phyloP scores from a whole-genome alignment of 2,329 filamentous ascomycete genomes.

The Madurella fahalii region DNA sequence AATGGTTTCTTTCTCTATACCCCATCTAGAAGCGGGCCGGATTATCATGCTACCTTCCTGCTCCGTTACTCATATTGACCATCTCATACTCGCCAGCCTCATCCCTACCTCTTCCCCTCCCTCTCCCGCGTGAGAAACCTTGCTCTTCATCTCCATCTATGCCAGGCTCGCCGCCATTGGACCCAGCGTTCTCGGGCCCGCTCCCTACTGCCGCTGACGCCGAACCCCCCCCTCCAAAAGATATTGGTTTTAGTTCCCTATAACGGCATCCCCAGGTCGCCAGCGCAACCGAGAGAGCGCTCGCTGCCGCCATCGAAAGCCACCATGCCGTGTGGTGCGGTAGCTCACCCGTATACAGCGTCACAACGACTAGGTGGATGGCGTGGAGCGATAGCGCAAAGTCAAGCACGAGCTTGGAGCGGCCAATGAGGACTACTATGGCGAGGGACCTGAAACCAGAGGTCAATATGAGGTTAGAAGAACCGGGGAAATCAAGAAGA shows the following conservation, averaged over 20 bases:
- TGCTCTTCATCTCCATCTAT: constrained; percentile 42
- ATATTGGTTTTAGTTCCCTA: constrained; percentile 83
- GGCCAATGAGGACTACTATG: constrained; percentile 76
- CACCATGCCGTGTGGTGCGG: constrained; percentile 86
- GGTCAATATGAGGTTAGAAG: neutral
- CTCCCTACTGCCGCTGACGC: constrained; percentile 37
- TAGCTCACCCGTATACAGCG: constrained; percentile 71
- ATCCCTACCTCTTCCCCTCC: constrained; percentile 50
- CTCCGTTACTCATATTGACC: constrained; percentile 42
- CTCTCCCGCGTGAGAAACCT: constrained; percentile 47
- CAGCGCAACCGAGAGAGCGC: constrained; percentile 49
- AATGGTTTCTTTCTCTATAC: neutral
- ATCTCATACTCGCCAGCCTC: constrained; percentile 63
- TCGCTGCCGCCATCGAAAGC: constrained; percentile 52
- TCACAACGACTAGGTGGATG: constrained; percentile 42
- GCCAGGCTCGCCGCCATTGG: constrained; percentile 22
- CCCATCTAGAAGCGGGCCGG: neutral
- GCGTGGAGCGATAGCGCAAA: constrained; percentile 75
- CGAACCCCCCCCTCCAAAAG: constrained; percentile 62
- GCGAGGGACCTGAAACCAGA: constrained; percentile 63
- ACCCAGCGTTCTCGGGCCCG: constrained; percentile 22
- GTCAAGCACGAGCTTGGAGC: constrained; percentile 91
- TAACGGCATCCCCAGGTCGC: constrained; percentile 91
- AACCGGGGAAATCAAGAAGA: neutral
- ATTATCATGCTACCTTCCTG: neutral